Evolutionary conservation across 805 yeast genomes (phyloP), one percentile per base, ranked within the genome.

Genomic region (Komagataella pseudopastoris): DNA sequence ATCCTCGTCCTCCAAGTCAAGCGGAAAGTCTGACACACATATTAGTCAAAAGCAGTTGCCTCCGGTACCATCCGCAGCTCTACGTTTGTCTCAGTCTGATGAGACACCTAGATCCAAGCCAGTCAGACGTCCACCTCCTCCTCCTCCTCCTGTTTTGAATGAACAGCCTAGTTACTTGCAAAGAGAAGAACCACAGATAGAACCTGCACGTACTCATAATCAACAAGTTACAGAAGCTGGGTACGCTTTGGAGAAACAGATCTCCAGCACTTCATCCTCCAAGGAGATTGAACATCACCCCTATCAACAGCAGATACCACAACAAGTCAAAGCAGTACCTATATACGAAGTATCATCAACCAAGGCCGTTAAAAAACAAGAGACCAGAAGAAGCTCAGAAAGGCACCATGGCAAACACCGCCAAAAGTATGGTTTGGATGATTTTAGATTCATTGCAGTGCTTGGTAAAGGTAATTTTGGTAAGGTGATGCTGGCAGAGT

Each of bases 381-480:
- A 39, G 6, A 17, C 39, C 8, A 30, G 59, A 56, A 23, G 60
- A 67, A 59, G 53, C 65, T 64, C 50, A 70, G 69, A 59, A 57
- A 46, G 56, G 23, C 66, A 24, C n/a, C 51, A 45, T 22, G 50
- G 70, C 52, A 68, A 65, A 50, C 74, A 72, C 58, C 80, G 88
- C 58, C 80, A 85, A 60, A 84, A 82, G 65, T 80, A 90, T 52
- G 97, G 99, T 0, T 75, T 93, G 52, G 98, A 93, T 65, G 98
- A 93, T 67, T 93, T 93, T 75, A 85, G 88, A 58, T 85, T 93
- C 62, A 69, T 93, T 58, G 95, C 97, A 7, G 99, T 93, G 7
- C 75, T 93, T 53, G 99, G 99, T 60, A 93, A 90, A 65, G 99
- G 99, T 70, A 93, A 93, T 66, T 93, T 93, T 65, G 99, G 99